Percentiles rank a stretch among this genome's conserved stretches.
These are phyloP conservation scores for Coelastrella sp. DNA, from an alignment of 139 green algal species.

Conservation along the genomic window DNA sequence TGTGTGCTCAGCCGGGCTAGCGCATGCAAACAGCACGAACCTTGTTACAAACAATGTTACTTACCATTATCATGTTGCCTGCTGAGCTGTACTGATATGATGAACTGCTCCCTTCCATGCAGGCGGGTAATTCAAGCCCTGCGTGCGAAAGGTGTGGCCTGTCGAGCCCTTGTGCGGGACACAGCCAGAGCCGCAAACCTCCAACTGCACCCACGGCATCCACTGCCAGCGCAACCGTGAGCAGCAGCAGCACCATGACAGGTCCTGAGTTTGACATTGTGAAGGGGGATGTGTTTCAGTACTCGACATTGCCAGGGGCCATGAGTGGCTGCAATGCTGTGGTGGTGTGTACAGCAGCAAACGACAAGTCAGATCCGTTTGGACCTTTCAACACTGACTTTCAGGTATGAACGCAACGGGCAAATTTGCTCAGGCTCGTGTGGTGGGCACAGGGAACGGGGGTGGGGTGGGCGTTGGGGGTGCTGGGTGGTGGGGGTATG, in stretches of 20 bases:
- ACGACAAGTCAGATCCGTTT: slow-evolving; percentile 71
- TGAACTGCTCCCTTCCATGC: neutral
- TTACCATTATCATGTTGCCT: neutral
- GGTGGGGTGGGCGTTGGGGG: no score
- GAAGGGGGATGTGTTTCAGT: slow-evolving; percentile 69
- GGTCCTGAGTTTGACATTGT: slow-evolving; percentile 40
- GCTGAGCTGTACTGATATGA: no score
- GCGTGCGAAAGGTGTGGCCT: slow-evolving; percentile 52
- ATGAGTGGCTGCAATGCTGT: slow-evolving; percentile 68
- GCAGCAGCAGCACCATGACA: neutral
- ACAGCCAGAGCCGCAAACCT: slow-evolving; percentile 49
- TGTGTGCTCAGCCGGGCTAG: no score
- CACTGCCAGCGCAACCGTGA: neutral
- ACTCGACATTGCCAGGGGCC: slow-evolving; percentile 61
- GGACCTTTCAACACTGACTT: slow-evolving; percentile 77
- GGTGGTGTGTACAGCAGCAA: slow-evolving; percentile 76
- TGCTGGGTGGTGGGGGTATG: no score
- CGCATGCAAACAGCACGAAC: no score
- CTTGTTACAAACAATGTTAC: no score
- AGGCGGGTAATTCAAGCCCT: slow-evolving; percentile 35
- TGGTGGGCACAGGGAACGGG: no score
- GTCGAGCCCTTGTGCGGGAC: slow-evolving; percentile 75
- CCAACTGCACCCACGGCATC: slow-evolving; percentile 39
- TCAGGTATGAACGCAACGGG: no score
- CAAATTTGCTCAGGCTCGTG: no score